Percentiles rank a stretch among this genome's conserved stretches.
phyloP scores from a whole-genome alignment of 139 green algal species.

The Chlamydomonas urium region DNA sequence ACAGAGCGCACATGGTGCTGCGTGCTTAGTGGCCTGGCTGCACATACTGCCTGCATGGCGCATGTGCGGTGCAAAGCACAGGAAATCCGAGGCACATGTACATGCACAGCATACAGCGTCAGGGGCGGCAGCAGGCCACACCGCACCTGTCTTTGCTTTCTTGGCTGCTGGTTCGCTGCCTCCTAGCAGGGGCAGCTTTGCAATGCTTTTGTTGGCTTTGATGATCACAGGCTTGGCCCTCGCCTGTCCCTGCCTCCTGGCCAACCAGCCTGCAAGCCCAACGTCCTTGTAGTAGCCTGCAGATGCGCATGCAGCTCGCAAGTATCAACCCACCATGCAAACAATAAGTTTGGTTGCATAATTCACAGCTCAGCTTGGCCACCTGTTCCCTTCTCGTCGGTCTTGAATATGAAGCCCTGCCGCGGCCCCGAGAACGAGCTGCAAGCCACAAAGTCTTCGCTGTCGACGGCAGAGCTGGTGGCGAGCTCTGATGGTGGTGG shows the following conservation, averaged over 20 bases:
- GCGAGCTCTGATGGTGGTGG: too few relatives aligned
- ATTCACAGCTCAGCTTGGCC: too few relatives aligned
- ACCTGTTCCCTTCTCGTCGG: background rate
- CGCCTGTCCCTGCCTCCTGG: background rate
- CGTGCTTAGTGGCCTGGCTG: background rate
- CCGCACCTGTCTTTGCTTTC: background rate
- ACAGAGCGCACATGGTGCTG: background rate
- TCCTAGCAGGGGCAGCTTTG: background rate
- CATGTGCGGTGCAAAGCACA: background rate
- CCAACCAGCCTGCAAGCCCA: background rate
- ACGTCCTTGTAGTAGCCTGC: conserved; percentile 8
- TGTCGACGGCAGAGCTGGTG: too few relatives aligned
- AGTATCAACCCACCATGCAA: background rate
- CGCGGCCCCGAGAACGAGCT: background rate
- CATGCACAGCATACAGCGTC: background rate
- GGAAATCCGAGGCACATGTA: background rate
- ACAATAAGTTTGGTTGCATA: background rate
- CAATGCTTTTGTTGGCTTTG: conserved; percentile 10
- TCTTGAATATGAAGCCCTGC: background rate
- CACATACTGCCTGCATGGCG: background rate
- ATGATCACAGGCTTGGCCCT: background rate
- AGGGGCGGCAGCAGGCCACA: background rate
- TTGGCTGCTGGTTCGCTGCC: background rate
- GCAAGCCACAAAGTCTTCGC: background rate
- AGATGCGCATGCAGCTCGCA: background rate